Evolutionary conservation across 352 stramenopile genomes (phyloP), one percentile per base, ranked within the genome.

Genomic region (Globisporangium middletonii): DNA sequence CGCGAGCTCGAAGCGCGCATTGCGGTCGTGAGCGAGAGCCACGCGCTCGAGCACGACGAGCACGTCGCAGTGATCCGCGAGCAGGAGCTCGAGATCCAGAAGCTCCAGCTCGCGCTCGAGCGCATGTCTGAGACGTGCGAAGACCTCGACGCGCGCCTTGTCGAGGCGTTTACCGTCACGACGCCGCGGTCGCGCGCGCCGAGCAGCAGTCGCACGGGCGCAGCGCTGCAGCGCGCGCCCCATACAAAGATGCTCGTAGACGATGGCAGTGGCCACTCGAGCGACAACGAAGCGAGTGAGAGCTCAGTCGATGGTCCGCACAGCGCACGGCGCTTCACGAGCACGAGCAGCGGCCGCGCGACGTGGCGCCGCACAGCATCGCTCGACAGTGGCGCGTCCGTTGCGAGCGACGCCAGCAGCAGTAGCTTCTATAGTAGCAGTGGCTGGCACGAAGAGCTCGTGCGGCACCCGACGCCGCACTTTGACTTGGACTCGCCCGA

Each of bases 401-500:
- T 44, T 37, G 18, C 27, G 16, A 26, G 43, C 15, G 37, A 57
- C 7, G 50, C 64, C 13, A 72, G 60, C 44, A 71, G 68, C 27
- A 70, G 15, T 58, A 33, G 18, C 27, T 11, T 30, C 33, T 26
- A 33, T 50, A 27, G 23, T 49, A 37, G 28, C n/a, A 44, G 16
- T 11, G 48, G 53, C 30, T 92, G 83, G 83, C 60, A 65, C 0
- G 79, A 90, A 65, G 83, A 90, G 54, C 59, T 83, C 9, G 65
- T 88, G 35, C 78, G 79, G 4, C 79, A 89, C 53, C 83, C 83
- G 49, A 91, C 80, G 42, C 83, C 80, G 27, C 68, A 74, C 41
- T 93, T 93, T 53, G 75, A 86, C 41, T 42, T 93, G 43, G 67
- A 90, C 46, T 91, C 80, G 19, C 75, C 77, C 4, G 83, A 91